Evolutionary conservation across 495 filamentous ascomycete genomes (phyloP), one percentile per base, ranked within the genome.

Genomic region (Trichoderma virens): DNA sequence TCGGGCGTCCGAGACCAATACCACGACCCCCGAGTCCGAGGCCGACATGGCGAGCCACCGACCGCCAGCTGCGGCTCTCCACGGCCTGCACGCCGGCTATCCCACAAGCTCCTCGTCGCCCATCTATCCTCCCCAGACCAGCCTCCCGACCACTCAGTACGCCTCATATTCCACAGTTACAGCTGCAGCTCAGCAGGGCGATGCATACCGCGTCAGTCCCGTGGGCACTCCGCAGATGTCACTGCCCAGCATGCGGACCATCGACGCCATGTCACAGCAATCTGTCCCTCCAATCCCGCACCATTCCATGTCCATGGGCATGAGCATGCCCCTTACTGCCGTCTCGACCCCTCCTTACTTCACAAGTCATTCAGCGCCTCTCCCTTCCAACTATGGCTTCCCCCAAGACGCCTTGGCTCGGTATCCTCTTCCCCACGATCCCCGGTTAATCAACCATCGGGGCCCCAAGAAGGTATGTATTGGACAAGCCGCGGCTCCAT

Each of bases 391-490:
- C 65, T 82, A 83, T 71, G 75, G 70, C 73, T 71, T 82, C 35
- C 75, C 79, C 60, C 75, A 79, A 68, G 73, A 72, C 66, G 72
- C 67, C 69, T 75, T 71, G 67, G 72, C 69, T 61, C 87, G 81
- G 72, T 90, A 85, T 70, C 79, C 80, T 38, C 75, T 88, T 59
- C 82, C 83, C 39, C 78, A 78, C 63, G 86, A 85, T 69, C 79
- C 83, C 66, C 86, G 88, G 35, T 74, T 76, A 68, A 79, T 96
- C 76, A 88, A 87, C 32, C 86, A 90, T 61, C 88, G 89, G 38
- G 83, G 92, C 67, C 91, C 95, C 76, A 98, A 97, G 80, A 97
- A 98, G 79, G 82, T 85, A 80, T 68, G 65, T 56, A 31, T 23
- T 34, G 31, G 18, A 66, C 31, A 20, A 13, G 43, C 28, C 8